phyloP scores from a whole-genome alignment of 306 rosid genomes.

The Cyamopsis tetragonoloba region DNA sequence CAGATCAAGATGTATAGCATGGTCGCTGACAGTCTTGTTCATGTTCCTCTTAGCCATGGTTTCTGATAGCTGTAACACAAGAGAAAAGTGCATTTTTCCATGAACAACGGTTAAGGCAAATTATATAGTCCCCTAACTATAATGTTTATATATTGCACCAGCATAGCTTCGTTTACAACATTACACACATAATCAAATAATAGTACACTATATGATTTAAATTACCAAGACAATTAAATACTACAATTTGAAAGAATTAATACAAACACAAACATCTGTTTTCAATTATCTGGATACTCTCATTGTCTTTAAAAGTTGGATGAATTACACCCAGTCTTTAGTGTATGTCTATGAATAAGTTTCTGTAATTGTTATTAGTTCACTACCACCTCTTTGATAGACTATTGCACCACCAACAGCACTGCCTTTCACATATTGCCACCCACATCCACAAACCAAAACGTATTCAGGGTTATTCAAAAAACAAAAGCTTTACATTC shows the following conservation, averaged over 20 bases:
- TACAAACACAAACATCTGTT: neutral
- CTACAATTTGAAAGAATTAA: neutral
- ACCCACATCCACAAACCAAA: neutral
- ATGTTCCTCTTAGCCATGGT: constrained; percentile 70
- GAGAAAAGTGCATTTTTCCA: neutral
- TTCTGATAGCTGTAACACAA: constrained; percentile 61
- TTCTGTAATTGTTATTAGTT: neutral
- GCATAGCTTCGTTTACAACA: neutral
- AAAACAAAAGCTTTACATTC: neutral
- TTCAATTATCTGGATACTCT: neutral
- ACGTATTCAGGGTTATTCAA: neutral
- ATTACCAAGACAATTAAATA: neutral
- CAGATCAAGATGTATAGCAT: constrained; percentile 84
- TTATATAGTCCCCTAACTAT: neutral
- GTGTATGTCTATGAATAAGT: neutral
- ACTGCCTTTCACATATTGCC: neutral
- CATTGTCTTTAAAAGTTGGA: neutral
- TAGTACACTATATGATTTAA: neutral
- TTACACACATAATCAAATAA: neutral
- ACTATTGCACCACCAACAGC: neutral
- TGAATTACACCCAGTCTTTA: neutral
- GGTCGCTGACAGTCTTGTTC: constrained; percentile 81
- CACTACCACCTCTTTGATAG: neutral
- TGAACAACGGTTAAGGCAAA: neutral
- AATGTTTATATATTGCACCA: neutral